Percentiles rank a stretch among this genome's conserved stretches.
phyloP scores from a whole-genome alignment of 306 rosid species.

The Prunus kanzakura region DNA sequence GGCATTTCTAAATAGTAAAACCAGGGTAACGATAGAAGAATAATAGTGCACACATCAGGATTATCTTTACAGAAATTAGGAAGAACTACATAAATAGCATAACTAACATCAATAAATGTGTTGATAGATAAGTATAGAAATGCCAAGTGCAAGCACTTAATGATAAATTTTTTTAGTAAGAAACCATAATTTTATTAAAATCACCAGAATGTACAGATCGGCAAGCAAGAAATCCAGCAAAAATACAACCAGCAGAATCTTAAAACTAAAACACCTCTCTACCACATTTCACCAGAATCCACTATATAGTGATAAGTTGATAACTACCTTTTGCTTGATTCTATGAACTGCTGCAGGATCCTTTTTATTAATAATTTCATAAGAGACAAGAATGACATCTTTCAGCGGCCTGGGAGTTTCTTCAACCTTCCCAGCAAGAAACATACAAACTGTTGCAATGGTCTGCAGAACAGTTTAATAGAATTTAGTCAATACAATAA shows the following conservation, averaged over 20 bases:
- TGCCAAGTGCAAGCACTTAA: background rate
- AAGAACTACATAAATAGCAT: background rate
- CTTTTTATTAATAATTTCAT: constrained; percentile 89
- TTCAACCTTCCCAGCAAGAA: constrained; percentile 99
- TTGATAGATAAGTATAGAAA: background rate
- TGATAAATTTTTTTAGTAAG: background rate
- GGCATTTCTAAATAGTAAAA: background rate
- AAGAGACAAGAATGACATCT: constrained; percentile 92
- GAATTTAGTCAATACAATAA: constrained; percentile 22
- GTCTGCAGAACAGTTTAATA: constrained; percentile 55
- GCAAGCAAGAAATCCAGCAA: too few species aligned
- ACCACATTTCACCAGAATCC: too few species aligned
- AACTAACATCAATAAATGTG: background rate
- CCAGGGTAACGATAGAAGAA: constrained; percentile 3
- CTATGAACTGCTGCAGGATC: constrained; percentile 86
- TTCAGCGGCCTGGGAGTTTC: constrained; percentile 96
- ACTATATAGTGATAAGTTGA: background rate
- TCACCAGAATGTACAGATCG: too few species aligned
- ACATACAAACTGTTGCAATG: constrained; percentile 96
- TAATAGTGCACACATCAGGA: background rate
- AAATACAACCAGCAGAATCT: too few species aligned
- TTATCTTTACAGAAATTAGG: background rate
- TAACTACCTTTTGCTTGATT: constrained; percentile 86
- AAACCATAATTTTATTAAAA: too few species aligned
- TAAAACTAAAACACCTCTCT: too few species aligned